A percentile compares a stretch with the other conserved stretches of the same genome.
Conservation (phyloP, 352 stramenopile genomes). For the Phytophthora constricta region DNA sequence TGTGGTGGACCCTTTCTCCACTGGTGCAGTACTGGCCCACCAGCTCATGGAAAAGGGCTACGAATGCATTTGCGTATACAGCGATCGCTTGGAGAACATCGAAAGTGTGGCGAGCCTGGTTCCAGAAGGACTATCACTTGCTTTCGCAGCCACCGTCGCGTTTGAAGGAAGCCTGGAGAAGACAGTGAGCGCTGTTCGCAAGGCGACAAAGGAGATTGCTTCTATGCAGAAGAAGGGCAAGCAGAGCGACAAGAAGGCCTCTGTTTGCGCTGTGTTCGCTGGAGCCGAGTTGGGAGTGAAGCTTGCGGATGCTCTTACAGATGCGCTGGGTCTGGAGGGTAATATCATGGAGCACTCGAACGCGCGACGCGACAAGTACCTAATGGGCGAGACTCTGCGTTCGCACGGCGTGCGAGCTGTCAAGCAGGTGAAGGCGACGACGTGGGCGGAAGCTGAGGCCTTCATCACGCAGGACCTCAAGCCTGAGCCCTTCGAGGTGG, state of each 20-base stretch:
- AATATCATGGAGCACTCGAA: conserved; percentile 85
- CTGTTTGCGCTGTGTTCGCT: conserved; percentile 87
- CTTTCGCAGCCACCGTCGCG: conserved; percentile 80
- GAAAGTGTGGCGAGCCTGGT: conserved; percentile 81
- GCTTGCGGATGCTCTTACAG: conserved; percentile 89
- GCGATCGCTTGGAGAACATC: conserved; percentile 83
- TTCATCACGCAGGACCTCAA: conserved; percentile 77
- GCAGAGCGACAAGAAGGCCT: conserved; percentile 34
- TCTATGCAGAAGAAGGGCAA: conserved; percentile 40
- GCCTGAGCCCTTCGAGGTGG: conserved; percentile 79
- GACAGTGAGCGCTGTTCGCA: conserved; percentile 47
- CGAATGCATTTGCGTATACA: conserved; percentile 90
- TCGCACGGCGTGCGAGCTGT: conserved; percentile 84
- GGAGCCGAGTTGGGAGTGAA: conserved; percentile 94
- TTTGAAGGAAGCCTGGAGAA: conserved; percentile 60
- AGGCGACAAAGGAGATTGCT: conserved; percentile 57
- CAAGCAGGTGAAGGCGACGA: conserved; percentile 89
- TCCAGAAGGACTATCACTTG: conserved; percentile 74
- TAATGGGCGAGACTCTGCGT: conserved; percentile 91
- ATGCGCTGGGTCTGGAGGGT: conserved; percentile 83
- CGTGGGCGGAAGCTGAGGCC: conserved; percentile 69
- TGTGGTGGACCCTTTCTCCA: conserved; percentile 96
- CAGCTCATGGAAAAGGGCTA: conserved; percentile 91
- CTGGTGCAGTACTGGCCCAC: conserved; percentile 94
- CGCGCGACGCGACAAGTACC: conserved; percentile 80